Base-by-base conservation (phyloP, 441 rosid genomes). In the Breynia disticha region DNA sequence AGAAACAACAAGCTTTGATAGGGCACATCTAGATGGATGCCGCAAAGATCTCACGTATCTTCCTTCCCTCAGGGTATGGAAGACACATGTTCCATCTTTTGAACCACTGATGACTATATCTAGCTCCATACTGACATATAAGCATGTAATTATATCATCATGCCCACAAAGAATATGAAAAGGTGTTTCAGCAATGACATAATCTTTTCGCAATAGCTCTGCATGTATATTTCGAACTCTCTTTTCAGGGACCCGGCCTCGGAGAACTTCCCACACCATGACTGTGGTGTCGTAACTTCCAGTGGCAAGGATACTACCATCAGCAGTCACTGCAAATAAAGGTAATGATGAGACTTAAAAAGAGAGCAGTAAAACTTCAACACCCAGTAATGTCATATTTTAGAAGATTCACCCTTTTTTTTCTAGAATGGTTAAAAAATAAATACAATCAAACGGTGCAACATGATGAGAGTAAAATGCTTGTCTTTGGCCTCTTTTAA, bases 251-350 rank as follows among this genome's bases (percentile, higher is more conserved):
- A 68, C 71, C 68, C 65, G 75, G 67, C 63, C 68, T 61, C 82
- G 95, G 46, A 73, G 62, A 63, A 86, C 76, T 66, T 89, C 90
- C 96, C 97, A 93, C 42, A 93, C 90, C 99, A 93, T 93, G 64
- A 93, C 95, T 16, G 99, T 89, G 24, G 97, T 93, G 66, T 93
- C 99, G 28, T 81, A 83, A 81, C 99, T 93, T 78, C 99, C 99
- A 62, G 97, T 93, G 43, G 94, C 99, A 70, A 93, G 86, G 63
- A 89, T 63, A 58, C 81, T 75, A 54, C 96, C 88, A 70, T 93
- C 99, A 69, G 83, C 79, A 45, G 93, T 74, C 71, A 83, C 97
- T 89, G 88, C 76, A 83, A 46, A 73, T 53, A 48, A 54, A 54
- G 35, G 35, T 28, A 58, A 20, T 50, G 20, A 18, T 50, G 54